Percentiles rank a stretch among this genome's conserved stretches.
Evolutionary conservation across 805 yeast species (phyloP).

Genomic region (Saccharomycopsis fibuligera): DNA sequence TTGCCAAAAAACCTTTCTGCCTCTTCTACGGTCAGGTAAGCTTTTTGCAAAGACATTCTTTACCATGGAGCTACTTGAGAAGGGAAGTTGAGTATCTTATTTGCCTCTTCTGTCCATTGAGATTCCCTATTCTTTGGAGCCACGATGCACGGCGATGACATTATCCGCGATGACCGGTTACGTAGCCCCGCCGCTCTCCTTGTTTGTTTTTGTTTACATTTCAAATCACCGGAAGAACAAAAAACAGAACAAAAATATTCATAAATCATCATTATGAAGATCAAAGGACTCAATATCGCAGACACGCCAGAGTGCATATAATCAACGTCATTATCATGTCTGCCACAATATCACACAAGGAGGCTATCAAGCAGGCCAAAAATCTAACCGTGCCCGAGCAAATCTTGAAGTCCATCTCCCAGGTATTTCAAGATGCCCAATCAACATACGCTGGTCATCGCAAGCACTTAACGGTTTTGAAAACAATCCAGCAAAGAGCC

Average conservation of each 20-base stretch:
- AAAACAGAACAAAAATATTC: not conserved
- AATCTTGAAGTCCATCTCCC: constrained; percentile 46
- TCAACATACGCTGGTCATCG: constrained; percentile 66
- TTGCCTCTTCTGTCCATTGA: too few species aligned
- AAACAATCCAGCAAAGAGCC: constrained; percentile 52
- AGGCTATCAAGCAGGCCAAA: constrained; percentile 4
- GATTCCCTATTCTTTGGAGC: too few species aligned
- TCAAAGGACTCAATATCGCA: not conserved
- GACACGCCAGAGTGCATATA: not conserved
- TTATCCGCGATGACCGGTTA: too few species aligned
- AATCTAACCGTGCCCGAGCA: constrained; percentile 27
- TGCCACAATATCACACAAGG: not conserved
- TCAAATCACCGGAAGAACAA: too few species aligned
- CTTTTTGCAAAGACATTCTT: constrained; percentile 10
- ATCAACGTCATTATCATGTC: constrained; percentile 1
- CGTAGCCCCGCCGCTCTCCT: too few species aligned
- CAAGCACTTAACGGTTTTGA: constrained; percentile 59
- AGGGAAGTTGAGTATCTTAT: too few species aligned
- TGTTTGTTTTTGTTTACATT: too few species aligned
- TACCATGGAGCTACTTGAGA: too few species aligned
- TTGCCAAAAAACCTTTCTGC: constrained; percentile 3
- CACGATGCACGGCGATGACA: too few species aligned
- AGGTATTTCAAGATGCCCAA: constrained; percentile 78
- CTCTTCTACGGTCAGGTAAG: constrained; percentile 9
- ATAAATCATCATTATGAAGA: too few species aligned